Conservation (phyloP, 2,329 filamentous ascomycete species). For the Xylaria sp. region DNA sequence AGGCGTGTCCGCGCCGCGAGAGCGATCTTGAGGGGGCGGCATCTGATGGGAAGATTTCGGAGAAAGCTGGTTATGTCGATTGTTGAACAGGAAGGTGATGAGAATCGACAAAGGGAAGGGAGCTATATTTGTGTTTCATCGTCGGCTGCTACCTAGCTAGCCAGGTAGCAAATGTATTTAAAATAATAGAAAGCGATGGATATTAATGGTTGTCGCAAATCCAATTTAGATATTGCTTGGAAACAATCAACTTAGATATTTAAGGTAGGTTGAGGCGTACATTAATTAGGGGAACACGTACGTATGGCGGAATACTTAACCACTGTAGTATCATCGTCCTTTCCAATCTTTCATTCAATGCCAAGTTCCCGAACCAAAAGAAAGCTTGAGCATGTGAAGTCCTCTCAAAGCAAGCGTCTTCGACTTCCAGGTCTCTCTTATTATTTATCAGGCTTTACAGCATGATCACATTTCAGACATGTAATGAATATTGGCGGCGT, state of each 20-base stretch:
- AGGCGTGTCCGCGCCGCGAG: slow-evolving; percentile 36
- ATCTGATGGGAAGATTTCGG: slow-evolving; percentile 15
- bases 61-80: neutral
- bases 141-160: neutral
- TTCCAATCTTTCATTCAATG: neutral
- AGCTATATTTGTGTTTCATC: neutral
- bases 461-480: neutral
- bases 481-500: too few species aligned
- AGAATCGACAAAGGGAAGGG: neutral
- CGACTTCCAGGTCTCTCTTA: neutral
- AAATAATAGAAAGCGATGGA: neutral
- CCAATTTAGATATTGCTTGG: neutral
- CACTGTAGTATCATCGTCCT: neutral
- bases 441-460: neutral
- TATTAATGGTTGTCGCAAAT: neutral
- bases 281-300: neutral
- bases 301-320: neutral
- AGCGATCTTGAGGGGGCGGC: slow-evolving; percentile 36
- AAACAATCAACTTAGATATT: neutral
- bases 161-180: neutral
- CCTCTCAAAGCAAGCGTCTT: neutral
- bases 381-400: neutral
- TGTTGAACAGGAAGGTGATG: neutral
- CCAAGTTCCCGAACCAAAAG: neutral
- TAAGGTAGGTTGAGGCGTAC: neutral